Conservation (phyloP, 495 filamentous ascomycete genomes). For the Talaromyces borbonicus region DNA sequence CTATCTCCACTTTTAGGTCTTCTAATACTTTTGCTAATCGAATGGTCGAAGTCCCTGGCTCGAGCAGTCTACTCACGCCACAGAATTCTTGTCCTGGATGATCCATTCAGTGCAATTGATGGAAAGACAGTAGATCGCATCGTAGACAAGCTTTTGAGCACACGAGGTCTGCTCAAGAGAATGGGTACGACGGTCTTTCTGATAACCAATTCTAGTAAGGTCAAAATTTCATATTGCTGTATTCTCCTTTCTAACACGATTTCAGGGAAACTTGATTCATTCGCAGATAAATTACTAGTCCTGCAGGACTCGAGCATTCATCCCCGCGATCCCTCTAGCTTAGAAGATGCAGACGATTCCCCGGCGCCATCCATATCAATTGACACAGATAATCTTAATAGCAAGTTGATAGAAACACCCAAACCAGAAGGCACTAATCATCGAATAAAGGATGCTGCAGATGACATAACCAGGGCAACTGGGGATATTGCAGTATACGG, state of each 20-base stretch:
- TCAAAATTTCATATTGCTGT: not conserved
- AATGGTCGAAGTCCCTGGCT: constrained; percentile 23
- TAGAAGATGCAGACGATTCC: too few relatives aligned
- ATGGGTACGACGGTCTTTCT: constrained; percentile 13
- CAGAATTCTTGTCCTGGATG: constrained; percentile 32
- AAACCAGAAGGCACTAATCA: not conserved
- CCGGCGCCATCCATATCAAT: too few relatives aligned
- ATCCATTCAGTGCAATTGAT: constrained; percentile 42
- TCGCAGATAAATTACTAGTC: too few relatives aligned
- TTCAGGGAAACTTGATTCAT: too few relatives aligned
- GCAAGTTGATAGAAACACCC: not conserved
- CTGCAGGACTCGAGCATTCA: too few relatives aligned
- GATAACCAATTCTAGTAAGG: constrained; percentile 19
- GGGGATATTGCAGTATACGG: constrained; percentile 5
- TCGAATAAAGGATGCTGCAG: not conserved
- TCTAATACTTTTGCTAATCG: too few relatives aligned
- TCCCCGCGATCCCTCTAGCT: too few relatives aligned
- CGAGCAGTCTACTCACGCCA: constrained; percentile 31
- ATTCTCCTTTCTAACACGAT: too few relatives aligned
- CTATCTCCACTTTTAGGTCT: too few relatives aligned
- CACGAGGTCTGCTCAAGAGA: constrained; percentile 23
- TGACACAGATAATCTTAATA: not conserved
- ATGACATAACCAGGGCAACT: not conserved
- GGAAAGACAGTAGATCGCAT: constrained; percentile 32
- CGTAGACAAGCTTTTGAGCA: constrained; percentile 31